These are phyloP conservation scores for Tolypocladium pustulatum DNA, from an alignment of 2,329 filamentous ascomycete species.

Conservation along the genomic window DNA sequence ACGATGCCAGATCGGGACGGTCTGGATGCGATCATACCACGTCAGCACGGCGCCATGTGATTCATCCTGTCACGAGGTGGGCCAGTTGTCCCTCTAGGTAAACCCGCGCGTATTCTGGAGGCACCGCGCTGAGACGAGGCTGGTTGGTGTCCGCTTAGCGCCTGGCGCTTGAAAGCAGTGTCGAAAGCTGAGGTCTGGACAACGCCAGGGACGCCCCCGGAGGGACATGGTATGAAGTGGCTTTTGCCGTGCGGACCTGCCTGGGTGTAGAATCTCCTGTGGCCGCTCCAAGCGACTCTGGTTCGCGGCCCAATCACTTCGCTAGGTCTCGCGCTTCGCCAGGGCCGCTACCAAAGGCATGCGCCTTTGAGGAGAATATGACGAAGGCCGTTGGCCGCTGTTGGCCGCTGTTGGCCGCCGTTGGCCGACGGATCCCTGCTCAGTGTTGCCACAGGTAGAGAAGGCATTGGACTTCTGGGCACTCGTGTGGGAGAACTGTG, in stretches of 20 bases:
- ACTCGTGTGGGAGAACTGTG: not conserved
- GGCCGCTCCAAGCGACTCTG: not conserved
- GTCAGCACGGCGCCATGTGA: slow-evolving; percentile 3
- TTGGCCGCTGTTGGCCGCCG: not conserved
- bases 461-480: not conserved
- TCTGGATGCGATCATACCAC: slow-evolving; percentile 2
- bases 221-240: not conserved
- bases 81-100: not conserved
- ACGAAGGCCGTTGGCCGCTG: not conserved
- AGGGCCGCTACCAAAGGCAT: not conserved
- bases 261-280: not conserved
- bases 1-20: slow-evolving; percentile 2
- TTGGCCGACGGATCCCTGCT: not conserved
- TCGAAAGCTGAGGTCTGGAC: not conserved
- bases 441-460: not conserved
- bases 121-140: not conserved
- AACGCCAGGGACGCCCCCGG: not conserved
- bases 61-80: not conserved
- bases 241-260: not conserved
- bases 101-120: not conserved
- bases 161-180: not conserved
- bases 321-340: not conserved
- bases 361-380: not conserved
- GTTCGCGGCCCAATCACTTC: not conserved
- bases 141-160: not conserved